Evolutionary conservation across 371 early-diverging fungal species (phyloP).

Genomic region (Rhizopus arrhizus): DNA sequence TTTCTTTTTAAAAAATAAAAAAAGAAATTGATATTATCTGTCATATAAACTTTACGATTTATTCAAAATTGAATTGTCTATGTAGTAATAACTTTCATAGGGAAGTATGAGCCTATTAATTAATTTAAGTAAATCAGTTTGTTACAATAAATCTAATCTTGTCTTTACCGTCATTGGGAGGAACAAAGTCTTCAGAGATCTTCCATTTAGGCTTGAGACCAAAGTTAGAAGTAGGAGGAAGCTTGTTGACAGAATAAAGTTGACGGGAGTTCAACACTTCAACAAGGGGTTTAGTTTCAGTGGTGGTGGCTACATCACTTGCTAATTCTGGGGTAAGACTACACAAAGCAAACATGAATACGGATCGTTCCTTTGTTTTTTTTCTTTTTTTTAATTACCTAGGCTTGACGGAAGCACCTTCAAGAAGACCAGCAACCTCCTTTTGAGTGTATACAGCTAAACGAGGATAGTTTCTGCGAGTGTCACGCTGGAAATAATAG

Average conservation of each 20-base stretch:
- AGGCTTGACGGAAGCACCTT: conserved; percentile 49
- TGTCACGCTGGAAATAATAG: conserved; percentile 89
- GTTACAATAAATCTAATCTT: conserved; percentile 13
- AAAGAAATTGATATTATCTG: too few species aligned
- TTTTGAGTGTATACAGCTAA: conserved; percentile 81
- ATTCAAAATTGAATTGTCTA: conserved; percentile 7
- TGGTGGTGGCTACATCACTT: conserved; percentile 18
- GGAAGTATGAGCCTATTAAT: conserved; percentile 27
- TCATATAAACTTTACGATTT: background rate
- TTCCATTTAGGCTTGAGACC: conserved; percentile 46
- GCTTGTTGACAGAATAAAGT: conserved; percentile 37
- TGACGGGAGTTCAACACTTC: conserved; percentile 43
- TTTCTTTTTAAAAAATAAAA: too few species aligned
- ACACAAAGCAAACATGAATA: background rate
- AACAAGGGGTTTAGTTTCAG: conserved; percentile 43
- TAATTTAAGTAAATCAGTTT: background rate
- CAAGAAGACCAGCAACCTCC: conserved; percentile 70
- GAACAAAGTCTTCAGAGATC: conserved; percentile 46
- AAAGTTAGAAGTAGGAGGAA: conserved; percentile 49
- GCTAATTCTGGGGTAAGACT: conserved; percentile 37
- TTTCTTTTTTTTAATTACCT: conserved; percentile 29
- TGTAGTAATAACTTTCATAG: conserved; percentile 27
- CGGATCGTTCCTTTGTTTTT: background rate
- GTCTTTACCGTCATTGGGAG: conserved; percentile 50
- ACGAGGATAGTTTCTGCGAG: conserved; percentile 88